These are phyloP conservation scores for Linnemannia hyalina DNA, from an alignment of 192 early-diverging fungal species.

Conservation along the genomic window DNA sequence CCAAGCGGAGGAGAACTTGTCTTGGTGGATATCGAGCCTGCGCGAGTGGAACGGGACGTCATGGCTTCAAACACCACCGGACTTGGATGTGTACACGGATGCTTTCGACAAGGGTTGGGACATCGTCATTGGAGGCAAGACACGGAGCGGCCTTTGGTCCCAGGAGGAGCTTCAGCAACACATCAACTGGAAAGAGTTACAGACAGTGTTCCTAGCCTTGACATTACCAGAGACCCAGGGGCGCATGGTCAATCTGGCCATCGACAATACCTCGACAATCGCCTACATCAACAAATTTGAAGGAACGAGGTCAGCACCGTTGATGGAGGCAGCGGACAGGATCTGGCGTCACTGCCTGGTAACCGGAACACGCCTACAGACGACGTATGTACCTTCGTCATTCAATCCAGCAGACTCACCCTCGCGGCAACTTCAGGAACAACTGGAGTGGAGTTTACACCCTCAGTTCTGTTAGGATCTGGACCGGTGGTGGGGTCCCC, in stretches of 20 bases:
- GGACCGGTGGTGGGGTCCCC: no score
- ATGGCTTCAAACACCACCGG: conserved; percentile 23
- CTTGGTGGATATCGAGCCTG: conserved; percentile 1
- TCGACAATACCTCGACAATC: conserved; percentile 35
- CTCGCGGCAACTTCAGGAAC: conserved; percentile 16
- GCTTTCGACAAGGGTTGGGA: conserved; percentile 46
- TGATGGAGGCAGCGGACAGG: conserved; percentile 10
- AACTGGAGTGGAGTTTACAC: conserved; percentile 31
- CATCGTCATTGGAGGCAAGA: neutral
- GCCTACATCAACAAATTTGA: conserved; percentile 49
- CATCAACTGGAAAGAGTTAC: conserved; percentile 44
- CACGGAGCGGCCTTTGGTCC: conserved; percentile 25
- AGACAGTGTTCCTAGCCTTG: neutral
- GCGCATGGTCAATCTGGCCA: conserved; percentile 10
- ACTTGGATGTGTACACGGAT: conserved; percentile 42
- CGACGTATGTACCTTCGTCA: conserved; percentile 5
- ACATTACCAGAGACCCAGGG: conserved; percentile 24
- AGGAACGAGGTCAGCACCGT: conserved; percentile 19
- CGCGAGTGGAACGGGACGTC: conserved; percentile 38
- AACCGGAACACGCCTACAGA: conserved; percentile 11
- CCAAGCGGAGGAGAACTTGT: conserved; percentile 4
- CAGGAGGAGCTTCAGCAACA: neutral
- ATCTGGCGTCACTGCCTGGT: conserved; percentile 8
- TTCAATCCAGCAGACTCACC: conserved; percentile 46
- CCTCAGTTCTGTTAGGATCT: neutral